Conservation (phyloP, 805 yeast genomes). For the Candida suzukii region DNA sequence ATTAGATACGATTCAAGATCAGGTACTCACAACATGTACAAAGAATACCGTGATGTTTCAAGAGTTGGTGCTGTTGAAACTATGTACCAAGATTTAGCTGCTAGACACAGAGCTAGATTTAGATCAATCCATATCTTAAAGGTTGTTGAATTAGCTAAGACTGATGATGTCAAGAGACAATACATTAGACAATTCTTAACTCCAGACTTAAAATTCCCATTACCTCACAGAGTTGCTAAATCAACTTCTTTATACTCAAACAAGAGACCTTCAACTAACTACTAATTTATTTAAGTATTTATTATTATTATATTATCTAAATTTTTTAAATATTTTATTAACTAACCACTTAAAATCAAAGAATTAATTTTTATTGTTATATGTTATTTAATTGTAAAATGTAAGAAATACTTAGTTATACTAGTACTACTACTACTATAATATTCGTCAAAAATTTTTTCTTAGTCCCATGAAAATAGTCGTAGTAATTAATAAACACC, state of each 20-base stretch:
- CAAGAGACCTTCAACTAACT: conserved; percentile 96
- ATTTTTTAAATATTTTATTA: too few species aligned
- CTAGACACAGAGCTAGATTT: conserved; percentile 99
- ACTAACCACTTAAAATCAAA: not conserved
- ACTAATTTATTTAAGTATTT: conserved; percentile 42
- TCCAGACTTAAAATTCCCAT: conserved; percentile 98
- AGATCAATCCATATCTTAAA: conserved; percentile 98
- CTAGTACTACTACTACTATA: too few species aligned
- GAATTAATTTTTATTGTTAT: conserved; percentile 6
- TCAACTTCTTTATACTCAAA: conserved; percentile 80
- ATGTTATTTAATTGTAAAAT: conserved; percentile 6
- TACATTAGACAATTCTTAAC: conserved; percentile 95
- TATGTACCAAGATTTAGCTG: conserved; percentile 99
- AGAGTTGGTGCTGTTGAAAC: conserved; percentile 98
- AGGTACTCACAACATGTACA: conserved; percentile 99
- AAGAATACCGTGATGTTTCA: conserved; percentile 99
- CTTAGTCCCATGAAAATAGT: too few species aligned
- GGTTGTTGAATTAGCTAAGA: conserved; percentile 98
- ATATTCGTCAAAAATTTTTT: too few species aligned
- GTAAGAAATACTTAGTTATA: too few species aligned
- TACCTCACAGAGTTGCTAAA: conserved; percentile 98
- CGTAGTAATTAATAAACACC: too few species aligned
- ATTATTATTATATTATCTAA: too few species aligned
- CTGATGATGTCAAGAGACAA: conserved; percentile 98
- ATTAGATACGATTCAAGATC: conserved; percentile 99